Evolutionary conservation across 2,329 filamentous ascomycete species (phyloP), one percentile per base, ranked within the genome.

Genomic region (Aureobasidium melanogenum): DNA sequence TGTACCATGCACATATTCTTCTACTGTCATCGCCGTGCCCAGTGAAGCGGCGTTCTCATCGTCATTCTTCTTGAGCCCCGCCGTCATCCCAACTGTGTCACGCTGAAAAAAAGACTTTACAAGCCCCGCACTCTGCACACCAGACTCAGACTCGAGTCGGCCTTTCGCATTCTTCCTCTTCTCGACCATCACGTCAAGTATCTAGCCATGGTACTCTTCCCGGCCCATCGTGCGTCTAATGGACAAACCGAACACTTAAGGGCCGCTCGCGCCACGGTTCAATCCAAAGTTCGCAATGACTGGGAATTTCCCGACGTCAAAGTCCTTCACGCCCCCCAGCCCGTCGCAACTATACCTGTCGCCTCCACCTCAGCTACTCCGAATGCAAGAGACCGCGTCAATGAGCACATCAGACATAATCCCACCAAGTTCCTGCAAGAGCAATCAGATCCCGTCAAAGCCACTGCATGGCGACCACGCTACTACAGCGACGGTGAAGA

Each of bases 241-340:
- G 67, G 68, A 51, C 65, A 68, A 66, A 73, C 75, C 62, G 67
- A 71, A n/a, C 75, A 76, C 44, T 66, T 75, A 28, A 71, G 76
- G 52, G 72, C 75, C 38, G 75, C 76, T 26, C 72, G 73, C 44
- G 71, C 73, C 48, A 71, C 74, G 64, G 72, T 79, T 62, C 69
- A 71, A 46, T 73, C 76, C 41, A 72, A 70, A 60, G 69, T 79
- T 22, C 74, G 75, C 64, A 72, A 71, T 65, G 77, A 80, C 68
- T 80, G 77, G 77, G 65, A 72, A 39, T 79, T 74, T 62, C 76
- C 76, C 32, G 58, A 67, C 15, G 63, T 71, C 10, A 65, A 67
- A 44, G 68, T 64, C 57, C 64, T 63, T 14, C 47, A 26, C 6
- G 15, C 15, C 17, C 12, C 26, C 17, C 32, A 36, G 19, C 17